A percentile compares a stretch with the other conserved stretches of the same genome.
Conservation (phyloP, 345 rosid species). For the Salix exigua region DNA sequence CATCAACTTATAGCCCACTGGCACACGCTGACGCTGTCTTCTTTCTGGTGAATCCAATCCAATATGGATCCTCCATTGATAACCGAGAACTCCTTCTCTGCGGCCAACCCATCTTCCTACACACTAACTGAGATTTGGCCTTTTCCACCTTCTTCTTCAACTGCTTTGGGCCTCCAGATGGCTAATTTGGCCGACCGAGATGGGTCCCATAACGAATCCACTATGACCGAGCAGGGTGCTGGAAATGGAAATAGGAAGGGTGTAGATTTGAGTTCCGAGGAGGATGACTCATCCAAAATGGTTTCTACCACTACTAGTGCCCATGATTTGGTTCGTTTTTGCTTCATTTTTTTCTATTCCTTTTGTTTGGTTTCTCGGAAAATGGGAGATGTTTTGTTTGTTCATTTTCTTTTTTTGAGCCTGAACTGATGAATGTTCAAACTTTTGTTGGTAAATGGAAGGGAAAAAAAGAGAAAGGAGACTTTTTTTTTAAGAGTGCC, state of each 20-base stretch:
- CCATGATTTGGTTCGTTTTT: conserved; percentile 61
- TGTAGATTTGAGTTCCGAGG: conserved; percentile 56
- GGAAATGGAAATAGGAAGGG: conserved; percentile 56
- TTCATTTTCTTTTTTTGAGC: not conserved
- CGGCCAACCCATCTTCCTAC: conserved; percentile 72
- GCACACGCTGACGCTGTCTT: not conserved
- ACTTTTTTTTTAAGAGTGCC: not conserved
- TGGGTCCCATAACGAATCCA: conserved; percentile 68
- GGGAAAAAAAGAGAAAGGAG: not conserved
- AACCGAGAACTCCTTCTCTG: conserved; percentile 71
- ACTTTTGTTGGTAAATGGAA: not conserved
- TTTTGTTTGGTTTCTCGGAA: not conserved
- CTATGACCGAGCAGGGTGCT: conserved; percentile 70
- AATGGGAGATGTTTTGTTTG: not conserved
- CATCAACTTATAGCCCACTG: not conserved
- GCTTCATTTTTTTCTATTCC: not conserved
- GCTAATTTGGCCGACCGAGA: conserved; percentile 45
- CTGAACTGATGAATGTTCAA: not conserved
- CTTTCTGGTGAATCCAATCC: not conserved
- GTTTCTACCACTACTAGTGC: conserved; percentile 69
- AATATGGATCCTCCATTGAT: conserved; percentile 80
- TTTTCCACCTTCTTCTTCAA: not conserved
- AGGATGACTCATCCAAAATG: conserved; percentile 66
- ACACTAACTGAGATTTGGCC: conserved; percentile 31
- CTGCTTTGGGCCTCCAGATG: conserved; percentile 55